Evolutionary conservation across 306 rosid genomes (phyloP).

Genomic region (Coriaria nepalensis): DNA sequence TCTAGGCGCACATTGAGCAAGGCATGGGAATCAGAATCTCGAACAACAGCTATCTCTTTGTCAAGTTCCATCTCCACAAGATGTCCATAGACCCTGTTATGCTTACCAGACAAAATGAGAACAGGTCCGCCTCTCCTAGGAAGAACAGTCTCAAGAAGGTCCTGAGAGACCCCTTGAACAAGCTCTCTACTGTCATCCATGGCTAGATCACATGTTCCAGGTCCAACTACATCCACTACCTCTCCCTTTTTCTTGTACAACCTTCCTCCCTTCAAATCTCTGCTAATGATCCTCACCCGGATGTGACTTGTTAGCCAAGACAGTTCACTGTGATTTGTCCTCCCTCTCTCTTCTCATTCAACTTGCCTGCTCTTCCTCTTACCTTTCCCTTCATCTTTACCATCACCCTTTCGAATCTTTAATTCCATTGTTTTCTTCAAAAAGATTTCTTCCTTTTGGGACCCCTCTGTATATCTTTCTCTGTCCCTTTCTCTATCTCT

Average conservation of each 20-base stretch:
- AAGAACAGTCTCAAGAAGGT: slow-evolving; percentile 60
- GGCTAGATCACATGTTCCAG: slow-evolving; percentile 52
- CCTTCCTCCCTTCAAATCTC: slow-evolving; percentile 49
- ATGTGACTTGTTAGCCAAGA: slow-evolving; percentile 77
- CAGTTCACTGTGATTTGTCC: slow-evolving; percentile 3
- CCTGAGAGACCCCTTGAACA: slow-evolving; percentile 66
- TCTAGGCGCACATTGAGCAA: slow-evolving; percentile 49
- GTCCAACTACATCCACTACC: slow-evolving; percentile 76
- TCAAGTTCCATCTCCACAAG: slow-evolving; percentile 72
- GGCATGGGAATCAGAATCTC: slow-evolving; percentile 66
- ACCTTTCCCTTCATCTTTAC: slow-evolving; percentile 15
- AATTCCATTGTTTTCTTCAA: slow-evolving; percentile 44
- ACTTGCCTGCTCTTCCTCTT: slow-evolving; percentile 14
- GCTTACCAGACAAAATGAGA: slow-evolving; percentile 64
- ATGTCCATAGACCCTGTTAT: slow-evolving; percentile 61
- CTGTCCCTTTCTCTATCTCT: slow-evolving; percentile 15
- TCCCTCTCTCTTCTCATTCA: no score
- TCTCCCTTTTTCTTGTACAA: slow-evolving; percentile 66
- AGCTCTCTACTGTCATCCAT: slow-evolving; percentile 75
- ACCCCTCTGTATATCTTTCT: slow-evolving; percentile 36
- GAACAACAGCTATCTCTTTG: slow-evolving; percentile 42
- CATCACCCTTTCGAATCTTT: slow-evolving; percentile 14
- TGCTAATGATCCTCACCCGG: slow-evolving; percentile 62
- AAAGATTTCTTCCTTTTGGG: slow-evolving; percentile 50
- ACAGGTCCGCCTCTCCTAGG: slow-evolving; percentile 71